Evolutionary conservation across 1,284 basidiomycete genomes (phyloP).

Genomic region (Exsudoporus floridanus): DNA sequence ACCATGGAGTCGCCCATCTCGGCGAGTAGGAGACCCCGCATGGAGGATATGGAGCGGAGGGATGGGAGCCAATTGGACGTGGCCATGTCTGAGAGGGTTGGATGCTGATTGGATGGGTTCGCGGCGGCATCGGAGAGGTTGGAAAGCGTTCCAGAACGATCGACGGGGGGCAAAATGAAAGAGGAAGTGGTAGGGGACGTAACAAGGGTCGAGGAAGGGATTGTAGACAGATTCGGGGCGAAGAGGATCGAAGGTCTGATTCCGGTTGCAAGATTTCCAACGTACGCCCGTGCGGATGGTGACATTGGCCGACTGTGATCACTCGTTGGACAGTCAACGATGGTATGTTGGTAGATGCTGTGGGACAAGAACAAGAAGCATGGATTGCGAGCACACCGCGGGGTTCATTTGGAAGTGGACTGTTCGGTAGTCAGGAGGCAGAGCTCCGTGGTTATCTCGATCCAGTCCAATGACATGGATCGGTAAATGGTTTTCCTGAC

Average conservation of each 20-base stretch:
- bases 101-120: slow-evolving; percentile 3
- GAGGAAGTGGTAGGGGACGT: slow-evolving; percentile 29
- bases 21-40: slow-evolving; percentile 45
- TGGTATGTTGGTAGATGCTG: slow-evolving; percentile 9
- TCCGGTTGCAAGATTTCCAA: slow-evolving; percentile 3
- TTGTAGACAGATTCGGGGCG: slow-evolving; percentile 26
- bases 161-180: slow-evolving; percentile 18
- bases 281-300: background rate
- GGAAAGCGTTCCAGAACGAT: slow-evolving; percentile 14
- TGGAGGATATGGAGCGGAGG: slow-evolving; percentile 41
- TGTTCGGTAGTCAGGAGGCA: background rate
- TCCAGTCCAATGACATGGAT: slow-evolving; percentile 9
- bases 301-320: slow-evolving; percentile 18
- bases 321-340: slow-evolving; percentile 3
- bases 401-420: slow-evolving; percentile 28
- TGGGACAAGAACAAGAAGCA: slow-evolving; percentile 11
- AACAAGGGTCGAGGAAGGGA: slow-evolving; percentile 29
- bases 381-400: background rate
- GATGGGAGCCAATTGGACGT: slow-evolving; percentile 24
- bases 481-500: slow-evolving; percentile 7
- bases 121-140: slow-evolving; percentile 24
- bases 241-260: slow-evolving; percentile 18
- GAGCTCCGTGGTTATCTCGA: slow-evolving; percentile 18
- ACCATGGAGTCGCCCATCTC: slow-evolving; percentile 47
- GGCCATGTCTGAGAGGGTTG: slow-evolving; percentile 3